Evolutionary conservation across 495 filamentous ascomycete species (phyloP).

Genomic region (Penicillium argentinense): DNA sequence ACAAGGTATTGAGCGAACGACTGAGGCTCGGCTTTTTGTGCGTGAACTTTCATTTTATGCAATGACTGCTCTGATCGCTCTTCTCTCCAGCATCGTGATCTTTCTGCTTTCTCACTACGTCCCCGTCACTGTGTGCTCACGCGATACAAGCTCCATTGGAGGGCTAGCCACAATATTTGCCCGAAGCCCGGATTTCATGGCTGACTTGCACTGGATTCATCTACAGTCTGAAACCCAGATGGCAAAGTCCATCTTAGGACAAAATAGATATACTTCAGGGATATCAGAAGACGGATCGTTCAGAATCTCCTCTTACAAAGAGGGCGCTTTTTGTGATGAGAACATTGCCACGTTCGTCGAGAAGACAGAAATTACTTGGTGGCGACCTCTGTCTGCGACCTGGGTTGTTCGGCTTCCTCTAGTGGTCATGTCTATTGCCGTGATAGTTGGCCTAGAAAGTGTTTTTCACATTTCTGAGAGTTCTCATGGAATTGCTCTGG

Average conservation of each 20-base stretch:
- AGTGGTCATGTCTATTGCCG: slow-evolving; percentile 5
- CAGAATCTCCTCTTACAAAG: background rate
- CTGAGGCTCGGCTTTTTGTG: background rate
- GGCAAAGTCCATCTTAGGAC: background rate
- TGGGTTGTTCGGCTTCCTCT: background rate
- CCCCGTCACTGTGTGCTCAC: slow-evolving; percentile 9
- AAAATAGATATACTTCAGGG: background rate
- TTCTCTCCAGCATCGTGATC: too few species aligned
- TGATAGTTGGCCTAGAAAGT: slow-evolving; percentile 13
- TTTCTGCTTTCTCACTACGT: background rate
- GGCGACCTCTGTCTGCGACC: background rate
- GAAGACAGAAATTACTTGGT: background rate
- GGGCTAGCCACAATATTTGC: slow-evolving; percentile 14
- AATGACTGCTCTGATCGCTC: background rate
- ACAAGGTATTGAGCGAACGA: background rate
- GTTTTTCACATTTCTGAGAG: slow-evolving; percentile 8
- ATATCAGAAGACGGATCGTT: background rate
- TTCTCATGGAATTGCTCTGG: background rate
- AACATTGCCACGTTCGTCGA: too few species aligned
- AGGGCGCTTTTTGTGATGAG: too few species aligned
- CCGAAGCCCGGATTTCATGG: slow-evolving; percentile 7
- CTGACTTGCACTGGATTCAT: background rate
- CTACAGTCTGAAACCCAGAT: background rate
- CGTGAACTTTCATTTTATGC: background rate
- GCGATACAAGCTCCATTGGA: slow-evolving; percentile 14